Conservation (phyloP, 1,139 yeast genomes). For the Citeromyces hawaiiensis region DNA sequence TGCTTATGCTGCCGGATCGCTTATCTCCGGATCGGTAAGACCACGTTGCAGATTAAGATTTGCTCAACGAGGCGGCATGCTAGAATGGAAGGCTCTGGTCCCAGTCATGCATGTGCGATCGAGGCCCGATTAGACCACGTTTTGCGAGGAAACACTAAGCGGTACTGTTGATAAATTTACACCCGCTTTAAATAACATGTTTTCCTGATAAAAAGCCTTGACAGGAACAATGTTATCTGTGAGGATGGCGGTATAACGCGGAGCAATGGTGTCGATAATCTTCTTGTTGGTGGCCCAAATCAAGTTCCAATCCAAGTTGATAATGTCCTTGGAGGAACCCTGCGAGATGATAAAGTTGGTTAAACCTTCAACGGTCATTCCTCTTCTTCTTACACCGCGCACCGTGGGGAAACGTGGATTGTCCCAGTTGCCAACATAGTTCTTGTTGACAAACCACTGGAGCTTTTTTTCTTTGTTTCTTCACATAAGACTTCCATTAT, state of each 20-base stretch:
- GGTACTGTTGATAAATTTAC: too few relatives aligned
- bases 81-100: too few relatives aligned
- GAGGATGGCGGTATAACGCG: slow-evolving; percentile 80
- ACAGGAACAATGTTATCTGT: slow-evolving; percentile 49
- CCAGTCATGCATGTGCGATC: too few relatives aligned
- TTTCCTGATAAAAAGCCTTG: slow-evolving; percentile 38
- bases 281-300: slow-evolving; percentile 97
- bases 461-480: slow-evolving; percentile 96
- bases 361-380: slow-evolving; percentile 97
- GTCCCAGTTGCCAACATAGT: slow-evolving; percentile 84
- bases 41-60: too few relatives aligned
- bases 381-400: slow-evolving; percentile 97
- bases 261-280: slow-evolving; percentile 91
- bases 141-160: too few relatives aligned
- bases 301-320: slow-evolving; percentile 91
- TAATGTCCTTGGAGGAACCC: slow-evolving; percentile 94
- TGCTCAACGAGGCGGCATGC: too few relatives aligned
- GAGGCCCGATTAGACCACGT: too few relatives aligned
- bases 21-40: too few relatives aligned
- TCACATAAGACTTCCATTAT: too few relatives aligned
- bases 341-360: slow-evolving; percentile 85
- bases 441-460: slow-evolving; percentile 95
- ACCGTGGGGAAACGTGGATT: slow-evolving; percentile 99
- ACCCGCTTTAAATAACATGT: too few relatives aligned
- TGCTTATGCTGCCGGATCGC: too few relatives aligned